A percentile compares a stretch with the other conserved stretches of the same genome.
Evolutionary conservation across 116 monocot genomes (phyloP).

Genomic region (Iris pallida): DNA sequence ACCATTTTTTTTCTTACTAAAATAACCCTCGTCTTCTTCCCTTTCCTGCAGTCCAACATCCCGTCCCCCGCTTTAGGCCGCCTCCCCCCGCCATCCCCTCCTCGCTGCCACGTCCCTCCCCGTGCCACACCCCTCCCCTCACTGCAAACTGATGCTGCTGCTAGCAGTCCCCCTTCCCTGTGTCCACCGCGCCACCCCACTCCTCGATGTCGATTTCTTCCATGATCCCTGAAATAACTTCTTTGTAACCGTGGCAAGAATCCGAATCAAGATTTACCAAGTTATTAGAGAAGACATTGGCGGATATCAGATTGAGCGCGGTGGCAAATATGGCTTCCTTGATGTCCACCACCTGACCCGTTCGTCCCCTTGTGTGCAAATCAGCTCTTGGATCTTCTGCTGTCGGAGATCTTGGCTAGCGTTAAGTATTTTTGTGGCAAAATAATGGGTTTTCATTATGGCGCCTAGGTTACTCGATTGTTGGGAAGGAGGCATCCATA

Average conservation of each 20-base stretch:
- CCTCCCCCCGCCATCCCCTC: no score
- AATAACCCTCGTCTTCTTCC: no score
- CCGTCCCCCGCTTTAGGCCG: no score
- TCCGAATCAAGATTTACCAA: constrained; percentile 1
- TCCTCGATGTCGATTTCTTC: constrained; percentile 6
- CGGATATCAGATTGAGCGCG: constrained; percentile 19
- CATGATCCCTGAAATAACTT: constrained; percentile 17
- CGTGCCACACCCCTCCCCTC: no score
- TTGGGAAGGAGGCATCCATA: constrained; percentile 11
- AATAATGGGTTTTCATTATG: constrained; percentile 22
- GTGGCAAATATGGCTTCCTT: constrained; percentile 15
- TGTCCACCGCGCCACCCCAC: no score
- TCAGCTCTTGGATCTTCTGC: constrained; percentile 29
- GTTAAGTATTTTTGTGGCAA: constrained; percentile 21
- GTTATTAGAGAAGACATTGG: not conserved
- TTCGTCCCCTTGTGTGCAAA: constrained; percentile 2
- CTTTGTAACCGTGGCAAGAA: constrained; percentile 9
- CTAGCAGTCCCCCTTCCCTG: no score
- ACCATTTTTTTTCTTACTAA: no score
- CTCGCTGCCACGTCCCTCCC: no score
- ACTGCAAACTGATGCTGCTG: no score
- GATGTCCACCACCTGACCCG: constrained; percentile 13
- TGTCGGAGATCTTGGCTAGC: constrained; percentile 17
- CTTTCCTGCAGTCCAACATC: no score
- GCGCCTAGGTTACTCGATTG: constrained; percentile 27